Evolutionary conservation across 2,329 filamentous ascomycete genomes (phyloP).

Genomic region (Fusarium falciforme): DNA sequence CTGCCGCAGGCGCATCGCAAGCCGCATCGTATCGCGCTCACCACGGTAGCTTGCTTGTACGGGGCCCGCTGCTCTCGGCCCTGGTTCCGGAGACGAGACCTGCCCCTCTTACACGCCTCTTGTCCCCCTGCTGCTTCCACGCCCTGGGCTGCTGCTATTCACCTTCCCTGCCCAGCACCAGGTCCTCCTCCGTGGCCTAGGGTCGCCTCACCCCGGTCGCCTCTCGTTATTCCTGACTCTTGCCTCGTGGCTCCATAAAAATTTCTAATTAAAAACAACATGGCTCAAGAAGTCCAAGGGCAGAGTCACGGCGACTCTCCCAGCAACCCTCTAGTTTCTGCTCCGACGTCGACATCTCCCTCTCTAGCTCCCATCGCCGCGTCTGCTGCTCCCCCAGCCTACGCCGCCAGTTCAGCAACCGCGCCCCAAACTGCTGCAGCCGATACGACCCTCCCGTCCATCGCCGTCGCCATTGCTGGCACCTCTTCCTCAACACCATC

Average conservation of each 20-base stretch:
- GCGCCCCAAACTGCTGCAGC: constrained; percentile 20
- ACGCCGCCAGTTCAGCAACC: constrained; percentile 22
- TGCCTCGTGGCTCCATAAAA: constrained; percentile 52
- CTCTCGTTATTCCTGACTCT: constrained; percentile 47
- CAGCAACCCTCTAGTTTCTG: constrained; percentile 41
- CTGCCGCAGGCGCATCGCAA: constrained; percentile 33
- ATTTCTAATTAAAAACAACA: constrained; percentile 51
- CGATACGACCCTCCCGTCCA: constrained; percentile 33
- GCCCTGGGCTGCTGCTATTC: constrained; percentile 39
- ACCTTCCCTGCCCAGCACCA: constrained; percentile 45
- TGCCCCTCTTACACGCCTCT: constrained; percentile 38
- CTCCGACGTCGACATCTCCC: constrained; percentile 40
- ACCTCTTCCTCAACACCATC: constrained; percentile 24
- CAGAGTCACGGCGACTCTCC: constrained; percentile 46
- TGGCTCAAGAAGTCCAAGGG: constrained; percentile 48
- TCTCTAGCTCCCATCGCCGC: constrained; percentile 40
- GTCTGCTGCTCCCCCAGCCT: constrained; percentile 34
- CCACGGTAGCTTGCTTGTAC: constrained; percentile 26
- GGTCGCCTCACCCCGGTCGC: constrained; percentile 46
- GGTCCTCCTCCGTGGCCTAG: constrained; percentile 43
- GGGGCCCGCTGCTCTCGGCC: constrained; percentile 32
- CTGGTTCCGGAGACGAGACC: constrained; percentile 37
- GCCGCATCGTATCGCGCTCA: constrained; percentile 39
- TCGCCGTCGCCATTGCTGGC: constrained; percentile 28
- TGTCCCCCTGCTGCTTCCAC: constrained; percentile 36